phyloP scores from a whole-genome alignment of 2,329 filamentous ascomycete genomes.

The Talaromyces sp. region DNA sequence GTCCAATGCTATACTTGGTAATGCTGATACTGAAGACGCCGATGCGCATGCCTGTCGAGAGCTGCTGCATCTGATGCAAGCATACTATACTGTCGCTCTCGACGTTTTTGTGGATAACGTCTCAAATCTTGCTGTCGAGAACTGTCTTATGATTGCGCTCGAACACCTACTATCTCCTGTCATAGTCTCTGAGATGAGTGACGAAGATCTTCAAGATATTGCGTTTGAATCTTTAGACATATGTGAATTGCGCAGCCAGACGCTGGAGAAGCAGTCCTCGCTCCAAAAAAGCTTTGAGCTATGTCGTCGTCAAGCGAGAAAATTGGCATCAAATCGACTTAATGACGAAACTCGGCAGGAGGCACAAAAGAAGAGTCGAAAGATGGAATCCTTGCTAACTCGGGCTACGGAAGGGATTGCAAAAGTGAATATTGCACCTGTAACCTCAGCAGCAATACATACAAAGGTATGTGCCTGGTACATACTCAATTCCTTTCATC shows the following conservation, averaged over 20 bases:
- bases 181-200: conserved; percentile 31
- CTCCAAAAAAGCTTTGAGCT: conserved; percentile 16
- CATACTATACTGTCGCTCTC: conserved; percentile 22
- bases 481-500: background rate
- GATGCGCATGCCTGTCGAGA: conserved; percentile 14
- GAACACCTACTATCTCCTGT: conserved; percentile 33
- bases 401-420: background rate
- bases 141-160: conserved; percentile 36
- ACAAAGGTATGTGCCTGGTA: background rate
- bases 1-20: background rate
- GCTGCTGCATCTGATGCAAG: conserved; percentile 17
- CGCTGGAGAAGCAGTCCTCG: conserved; percentile 12
- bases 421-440: background rate
- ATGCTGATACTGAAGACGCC: background rate
- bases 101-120: conserved; percentile 38
- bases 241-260: conserved; percentile 16
- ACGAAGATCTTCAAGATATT: conserved; percentile 24
- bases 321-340: conserved; percentile 12
- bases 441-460: background rate
- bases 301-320: conserved; percentile 16
- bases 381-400: background rate
- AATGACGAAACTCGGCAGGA: background rate
- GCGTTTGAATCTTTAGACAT: conserved; percentile 25
- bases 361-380: background rate
- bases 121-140: conserved; percentile 36